phyloP scores from a whole-genome alignment of 176 grass and related monocot species.

The Urochloa ruziziensis region DNA sequence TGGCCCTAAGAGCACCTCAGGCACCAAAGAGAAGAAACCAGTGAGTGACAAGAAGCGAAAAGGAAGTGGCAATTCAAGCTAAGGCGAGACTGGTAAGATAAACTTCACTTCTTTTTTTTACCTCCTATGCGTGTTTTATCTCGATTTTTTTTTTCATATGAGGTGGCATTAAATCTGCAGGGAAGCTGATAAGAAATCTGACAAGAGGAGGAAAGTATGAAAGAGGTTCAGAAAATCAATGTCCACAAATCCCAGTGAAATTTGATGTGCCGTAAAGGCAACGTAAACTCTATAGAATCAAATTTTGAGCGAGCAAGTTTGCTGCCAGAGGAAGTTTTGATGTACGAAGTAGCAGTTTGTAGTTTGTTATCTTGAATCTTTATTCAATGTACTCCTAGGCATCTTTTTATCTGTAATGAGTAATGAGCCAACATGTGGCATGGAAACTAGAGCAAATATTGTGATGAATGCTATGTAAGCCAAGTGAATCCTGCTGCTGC shows the following conservation, averaged over 20 bases:
- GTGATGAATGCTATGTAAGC: background rate
- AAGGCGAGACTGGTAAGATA: conserved; percentile 50
- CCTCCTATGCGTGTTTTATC: background rate
- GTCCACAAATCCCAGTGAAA: background rate
- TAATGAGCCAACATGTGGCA: background rate
- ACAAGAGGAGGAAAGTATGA: conserved; percentile 62
- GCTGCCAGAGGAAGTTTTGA: conserved; percentile 20
- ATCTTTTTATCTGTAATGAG: background rate
- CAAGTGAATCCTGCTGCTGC: background rate
- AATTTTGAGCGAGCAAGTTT: conserved; percentile 13
- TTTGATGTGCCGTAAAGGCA: conserved; percentile 14
- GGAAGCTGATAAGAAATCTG: conserved; percentile 45
- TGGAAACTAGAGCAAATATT: background rate
- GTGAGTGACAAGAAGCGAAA: conserved; percentile 22
- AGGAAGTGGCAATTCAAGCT: conserved; percentile 47
- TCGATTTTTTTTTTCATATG: background rate
- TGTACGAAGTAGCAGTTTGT: conserved; percentile 14
- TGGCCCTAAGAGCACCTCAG: conserved; percentile 24
- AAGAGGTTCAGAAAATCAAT: background rate
- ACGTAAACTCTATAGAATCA: background rate
- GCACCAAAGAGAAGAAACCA: conserved; percentile 27
- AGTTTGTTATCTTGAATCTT: conserved; percentile 5
- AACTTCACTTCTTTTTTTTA: background rate
- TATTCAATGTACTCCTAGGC: background rate
- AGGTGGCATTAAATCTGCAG: conserved; percentile 28